These are phyloP conservation scores for Mucor mucedo DNA, from an alignment of 371 early-diverging fungal species.

Conservation along the genomic window DNA sequence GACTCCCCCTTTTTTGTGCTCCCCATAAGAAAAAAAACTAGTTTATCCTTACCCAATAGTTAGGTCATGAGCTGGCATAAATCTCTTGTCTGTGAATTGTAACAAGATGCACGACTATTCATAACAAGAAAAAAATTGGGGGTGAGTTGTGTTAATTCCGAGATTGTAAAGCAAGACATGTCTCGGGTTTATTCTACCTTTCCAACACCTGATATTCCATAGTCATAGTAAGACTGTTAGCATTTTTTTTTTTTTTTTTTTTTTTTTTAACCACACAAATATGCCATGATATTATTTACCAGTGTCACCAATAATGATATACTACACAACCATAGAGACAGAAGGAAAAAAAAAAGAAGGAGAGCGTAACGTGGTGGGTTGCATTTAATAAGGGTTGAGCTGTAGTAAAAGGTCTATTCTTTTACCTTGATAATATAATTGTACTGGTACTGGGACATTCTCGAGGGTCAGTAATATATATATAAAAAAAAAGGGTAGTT, in stretches of 20 bases:
- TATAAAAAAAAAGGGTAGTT: neutral
- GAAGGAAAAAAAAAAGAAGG: neutral
- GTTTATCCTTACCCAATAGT: constrained; percentile 73
- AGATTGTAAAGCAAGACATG: neutral
- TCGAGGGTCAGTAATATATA: neutral
- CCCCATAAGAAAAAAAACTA: neutral
- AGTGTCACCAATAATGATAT: constrained; percentile 85
- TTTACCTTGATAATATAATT: constrained; percentile 61
- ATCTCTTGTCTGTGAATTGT: constrained; percentile 85
- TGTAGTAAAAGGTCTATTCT: too few species aligned
- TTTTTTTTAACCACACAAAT: neutral
- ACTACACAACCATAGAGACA: constrained; percentile 35
- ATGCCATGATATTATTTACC: constrained; percentile 49
- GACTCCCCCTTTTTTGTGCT: neutral
- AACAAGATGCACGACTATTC: constrained; percentile 78
- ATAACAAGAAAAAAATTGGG: neutral
- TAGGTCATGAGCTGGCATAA: constrained; percentile 83
- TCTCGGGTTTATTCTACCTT: constrained; percentile 53
- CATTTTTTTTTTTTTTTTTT: constrained; percentile 1
- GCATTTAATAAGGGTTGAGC: neutral
- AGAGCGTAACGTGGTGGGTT: neutral
- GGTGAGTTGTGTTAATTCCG: constrained; percentile 3
- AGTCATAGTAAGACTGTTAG: too few species aligned
- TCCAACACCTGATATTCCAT: constrained; percentile 62
- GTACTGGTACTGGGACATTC: constrained; percentile 55